Base-by-base conservation (phyloP, 2,329 filamentous ascomycete species). In the Plectosphaerella cucumerina region DNA sequence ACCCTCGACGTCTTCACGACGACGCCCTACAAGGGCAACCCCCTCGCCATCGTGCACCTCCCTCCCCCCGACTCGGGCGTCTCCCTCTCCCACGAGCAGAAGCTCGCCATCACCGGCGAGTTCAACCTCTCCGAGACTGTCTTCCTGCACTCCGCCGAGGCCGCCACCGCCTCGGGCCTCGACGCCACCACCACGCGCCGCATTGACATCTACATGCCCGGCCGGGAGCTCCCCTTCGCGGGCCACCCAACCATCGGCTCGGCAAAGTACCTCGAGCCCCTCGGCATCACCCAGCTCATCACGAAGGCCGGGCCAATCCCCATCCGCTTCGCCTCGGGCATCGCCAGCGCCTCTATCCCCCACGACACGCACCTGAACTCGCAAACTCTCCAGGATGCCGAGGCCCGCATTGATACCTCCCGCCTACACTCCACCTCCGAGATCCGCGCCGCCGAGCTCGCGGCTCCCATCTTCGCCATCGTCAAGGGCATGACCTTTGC, bases 401-500 rank as follows among this genome's bases (percentile, higher is more conserved):
- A 47, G 20, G 33, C 46, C 37, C 37, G 35, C 17, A 41, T 56
- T 1, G 50, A 48, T 15, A 17, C 31, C 12, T 22, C 46, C 21
- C 42, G 50, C 9, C 46, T 56, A 10, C 18, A 41, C 22, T n/a
- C 50, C 3, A 2, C 11, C 1, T 15, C 21, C 1, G 50, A 44
- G 3, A 49, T 55, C 2, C 48, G 43, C 3, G 39, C 9, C 6
- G 54, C 54, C 5, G 71, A 75, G 64, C 56, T 70, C 31, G 53
- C 58, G 11, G 72, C 76, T 9, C 76, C 78, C 14, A 60, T 81
- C 17, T 75, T 84, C 50, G 84, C 80, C 56, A 81, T 91, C 44
- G 87, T 90, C 34, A 82, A 81, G 43, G 89, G 88, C 45, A 87
- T 92, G 84, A 81, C 81, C 1, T 91, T 90, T 65, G 67, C 82